Evolutionary conservation across 352 stramenopile species (phyloP).

Genomic region (Halophytophthora batemanensis): DNA sequence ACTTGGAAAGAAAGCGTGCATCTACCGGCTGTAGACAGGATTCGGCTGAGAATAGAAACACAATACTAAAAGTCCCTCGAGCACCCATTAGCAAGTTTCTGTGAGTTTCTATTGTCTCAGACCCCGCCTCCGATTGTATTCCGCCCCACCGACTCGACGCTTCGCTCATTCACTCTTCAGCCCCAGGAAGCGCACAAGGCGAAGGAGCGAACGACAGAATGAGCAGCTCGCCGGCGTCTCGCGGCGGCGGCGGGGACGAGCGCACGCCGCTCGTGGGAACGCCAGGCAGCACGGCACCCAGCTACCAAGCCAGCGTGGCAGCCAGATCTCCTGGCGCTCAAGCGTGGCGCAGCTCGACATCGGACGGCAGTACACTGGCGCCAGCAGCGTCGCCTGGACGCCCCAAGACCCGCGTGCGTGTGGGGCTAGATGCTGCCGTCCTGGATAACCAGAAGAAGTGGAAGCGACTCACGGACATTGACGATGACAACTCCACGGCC

Average conservation of each 20-base stretch:
- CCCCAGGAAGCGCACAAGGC: too few relatives aligned
- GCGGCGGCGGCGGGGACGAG: constrained; percentile 23
- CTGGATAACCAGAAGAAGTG: constrained; percentile 83
- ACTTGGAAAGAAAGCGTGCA: too few relatives aligned
- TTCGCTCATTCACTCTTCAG: too few relatives aligned
- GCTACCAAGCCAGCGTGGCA: constrained; percentile 9
- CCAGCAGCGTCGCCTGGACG: constrained; percentile 12
- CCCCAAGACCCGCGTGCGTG: constrained; percentile 36
- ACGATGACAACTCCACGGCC: constrained; percentile 75
- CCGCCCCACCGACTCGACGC: too few relatives aligned
- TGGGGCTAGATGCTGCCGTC: constrained; percentile 61
- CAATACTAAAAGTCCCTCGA: too few relatives aligned
- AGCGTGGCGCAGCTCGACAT: not conserved
- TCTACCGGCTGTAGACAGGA: too few relatives aligned
- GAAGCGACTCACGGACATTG: constrained; percentile 72
- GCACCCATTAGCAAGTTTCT: too few relatives aligned
- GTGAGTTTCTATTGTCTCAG: too few relatives aligned
- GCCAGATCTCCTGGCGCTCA: not conserved
- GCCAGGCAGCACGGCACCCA: not conserved
- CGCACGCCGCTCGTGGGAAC: constrained; percentile 34
- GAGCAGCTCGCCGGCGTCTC: constrained; percentile 5
- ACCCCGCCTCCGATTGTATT: too few relatives aligned
- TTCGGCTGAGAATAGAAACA: too few relatives aligned
- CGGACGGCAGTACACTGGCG: not conserved
- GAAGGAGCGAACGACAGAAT: constrained; percentile 6